Base-by-base conservation (phyloP, 208 protist genomes). In the Acanthamoeba castellanii region DNA sequence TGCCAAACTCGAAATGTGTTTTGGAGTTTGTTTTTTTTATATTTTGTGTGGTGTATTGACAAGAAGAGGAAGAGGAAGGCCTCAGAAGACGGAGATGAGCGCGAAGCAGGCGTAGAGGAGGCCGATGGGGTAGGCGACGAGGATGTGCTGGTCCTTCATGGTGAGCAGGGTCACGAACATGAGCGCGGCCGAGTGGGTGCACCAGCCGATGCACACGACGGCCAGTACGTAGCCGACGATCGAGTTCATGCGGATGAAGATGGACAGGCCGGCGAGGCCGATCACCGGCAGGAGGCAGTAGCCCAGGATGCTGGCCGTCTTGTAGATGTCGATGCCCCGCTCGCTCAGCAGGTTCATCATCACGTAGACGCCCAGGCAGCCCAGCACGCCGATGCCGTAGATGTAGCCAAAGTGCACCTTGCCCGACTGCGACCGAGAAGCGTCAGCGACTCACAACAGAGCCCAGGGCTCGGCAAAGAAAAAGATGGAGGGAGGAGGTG, bases 401-500 rank as follows among this genome's bases (percentile, higher is more conserved):
- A 98, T 97, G 95, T 97, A 97, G 18, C 96, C 96, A 88, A 98
- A 98, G 47, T 97, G 96, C n/a, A 98, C 70, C 94, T 98, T 98
- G 25, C 96, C 96, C 42, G 59, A 95, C 95, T 98, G 94, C 47
- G 11, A 4, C 47, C 4, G 11, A 52, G 7, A 52, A 52, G 47
- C 47, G 50, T 66, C 30, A 11, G 7, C n/a, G 47, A n/a, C 45
- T 25, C 5, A 82, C 5, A 34, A 57, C 57, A 42, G 16, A n/a
- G n/a, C n/a, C 20, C 13, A 47, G 9, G 94, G 47, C 68, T 34
- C 50, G 76, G 34, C 70, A 11, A 74, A 34, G 8, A n/a, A 94
- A 27, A 34, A 90, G 50, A 47, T 81, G 74, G 47, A 84, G 57
- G 47, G 90, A 96, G 8, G 74, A 32, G n/a, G 89, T 18, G 55